Conservation (phyloP, 495 filamentous ascomycete species). For the Trypethelium eluteriae region DNA sequence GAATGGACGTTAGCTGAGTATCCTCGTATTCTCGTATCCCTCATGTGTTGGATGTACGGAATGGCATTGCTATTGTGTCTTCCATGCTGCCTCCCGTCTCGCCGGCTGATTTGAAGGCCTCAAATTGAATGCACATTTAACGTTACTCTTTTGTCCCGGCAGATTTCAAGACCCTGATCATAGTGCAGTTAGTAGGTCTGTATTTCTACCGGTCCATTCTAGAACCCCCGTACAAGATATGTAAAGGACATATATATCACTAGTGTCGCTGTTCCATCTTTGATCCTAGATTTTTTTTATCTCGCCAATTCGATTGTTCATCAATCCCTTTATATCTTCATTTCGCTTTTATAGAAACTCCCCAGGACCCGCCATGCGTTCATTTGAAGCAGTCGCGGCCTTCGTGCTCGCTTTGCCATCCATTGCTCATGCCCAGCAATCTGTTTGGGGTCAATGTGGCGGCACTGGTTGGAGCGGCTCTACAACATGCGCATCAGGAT, state of each 20-base stretch:
- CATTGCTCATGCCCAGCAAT: neutral
- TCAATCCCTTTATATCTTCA: neutral
- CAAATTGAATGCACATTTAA: neutral
- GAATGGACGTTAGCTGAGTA: no score
- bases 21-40: no score
- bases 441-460: slow-evolving; percentile 20
- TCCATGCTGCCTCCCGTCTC: neutral
- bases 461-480: slow-evolving; percentile 18
- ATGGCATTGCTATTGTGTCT: neutral
- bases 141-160: neutral
- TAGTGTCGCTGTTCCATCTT: neutral
- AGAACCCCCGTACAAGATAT: no score
- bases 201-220: no score
- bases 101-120: neutral
- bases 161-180: neutral
- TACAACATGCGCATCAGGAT: slow-evolving; percentile 22
- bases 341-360: neutral
- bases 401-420: neutral
- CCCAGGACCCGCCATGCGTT: neutral
- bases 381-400: neutral
- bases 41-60: no score
- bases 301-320: neutral
- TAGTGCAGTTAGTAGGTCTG: neutral
- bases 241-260: neutral
- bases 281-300: neutral